phyloP scores from a whole-genome alignment of 2,329 filamentous ascomycete species.

The Monilinia fructigena region DNA sequence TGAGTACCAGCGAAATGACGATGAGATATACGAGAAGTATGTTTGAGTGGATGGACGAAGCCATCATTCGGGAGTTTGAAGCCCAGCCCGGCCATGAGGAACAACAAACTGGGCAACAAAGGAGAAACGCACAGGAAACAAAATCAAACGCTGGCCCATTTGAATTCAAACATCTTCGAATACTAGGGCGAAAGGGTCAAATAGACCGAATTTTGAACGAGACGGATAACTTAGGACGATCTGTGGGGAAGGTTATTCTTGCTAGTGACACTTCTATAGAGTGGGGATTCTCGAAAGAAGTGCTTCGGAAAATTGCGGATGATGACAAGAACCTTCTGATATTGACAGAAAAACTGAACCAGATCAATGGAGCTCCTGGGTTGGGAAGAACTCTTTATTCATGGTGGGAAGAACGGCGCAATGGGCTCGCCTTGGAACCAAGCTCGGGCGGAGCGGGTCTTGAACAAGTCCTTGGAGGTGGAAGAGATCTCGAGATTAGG shows the following conservation, averaged over 20 bases:
- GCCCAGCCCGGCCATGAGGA: conserved; percentile 47
- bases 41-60: conserved; percentile 99
- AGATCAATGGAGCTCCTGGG: conserved; percentile 36
- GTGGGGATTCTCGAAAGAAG: conserved; percentile 90
- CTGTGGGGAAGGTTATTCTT: conserved; percentile 71
- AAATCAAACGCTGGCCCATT: conserved; percentile 70
- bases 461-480: conserved; percentile 65
- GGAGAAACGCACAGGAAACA: conserved; percentile 45
- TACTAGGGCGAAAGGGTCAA: conserved; percentile 79
- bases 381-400: conserved; percentile 77
- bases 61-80: conserved; percentile 89
- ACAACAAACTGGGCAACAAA: conserved; percentile 45
- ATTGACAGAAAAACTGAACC: conserved; percentile 70
- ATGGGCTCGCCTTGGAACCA: conserved; percentile 61
- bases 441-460: conserved; percentile 54
- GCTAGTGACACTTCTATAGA: conserved; percentile 87
- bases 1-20: conserved; percentile 81
- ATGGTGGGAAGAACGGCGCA: conserved; percentile 69
- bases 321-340: conserved; percentile 82
- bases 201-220: conserved; percentile 65
- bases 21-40: conserved; percentile 91
- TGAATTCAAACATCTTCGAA: conserved; percentile 80
- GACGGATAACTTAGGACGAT: conserved; percentile 45
- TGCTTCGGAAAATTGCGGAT: conserved; percentile 70
- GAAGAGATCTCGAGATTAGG: conserved; percentile 58